These are phyloP conservation scores for Diospyros kaki DNA, from an alignment of 148 eudicot genomes.

Conservation along the genomic window DNA sequence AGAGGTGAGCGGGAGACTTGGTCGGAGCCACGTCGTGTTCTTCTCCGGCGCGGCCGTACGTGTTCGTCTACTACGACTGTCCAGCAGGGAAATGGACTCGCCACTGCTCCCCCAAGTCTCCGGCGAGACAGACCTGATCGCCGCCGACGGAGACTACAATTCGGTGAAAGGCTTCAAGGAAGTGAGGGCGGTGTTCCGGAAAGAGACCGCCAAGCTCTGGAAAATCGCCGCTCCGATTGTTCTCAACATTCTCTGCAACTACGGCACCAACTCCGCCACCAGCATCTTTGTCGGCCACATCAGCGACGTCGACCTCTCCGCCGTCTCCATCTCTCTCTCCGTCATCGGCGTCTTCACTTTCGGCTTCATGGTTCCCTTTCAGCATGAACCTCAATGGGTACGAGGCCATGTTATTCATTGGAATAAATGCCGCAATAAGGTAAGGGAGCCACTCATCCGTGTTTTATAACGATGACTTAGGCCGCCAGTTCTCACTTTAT, in stretches of 20 bases:
- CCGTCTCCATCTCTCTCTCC: conserved; percentile 47
- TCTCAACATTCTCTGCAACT: conserved; percentile 42
- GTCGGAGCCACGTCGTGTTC: too few species aligned
- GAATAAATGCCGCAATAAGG: too few species aligned
- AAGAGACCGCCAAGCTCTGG: conserved; percentile 54
- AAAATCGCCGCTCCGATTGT: conserved; percentile 50
- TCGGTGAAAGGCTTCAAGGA: conserved; percentile 27
- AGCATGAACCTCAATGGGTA: too few species aligned
- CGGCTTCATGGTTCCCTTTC: conserved; percentile 77
- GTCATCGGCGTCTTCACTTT: conserved; percentile 59
- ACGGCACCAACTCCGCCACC: conserved; percentile 38
- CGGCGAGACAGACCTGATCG: conserved; percentile 15
- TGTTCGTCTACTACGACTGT: too few species aligned
- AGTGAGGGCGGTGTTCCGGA: conserved; percentile 34
- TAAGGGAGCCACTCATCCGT: too few species aligned
- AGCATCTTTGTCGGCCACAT: conserved; percentile 63
- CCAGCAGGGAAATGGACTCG: conserved; percentile 19
- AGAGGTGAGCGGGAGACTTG: too few species aligned
- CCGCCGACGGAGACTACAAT: conserved; percentile 41
- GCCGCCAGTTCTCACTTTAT: too few species aligned
- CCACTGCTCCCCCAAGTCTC: conserved; percentile 34
- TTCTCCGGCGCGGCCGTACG: too few species aligned
- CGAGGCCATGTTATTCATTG: too few species aligned
- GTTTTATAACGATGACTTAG: too few species aligned
- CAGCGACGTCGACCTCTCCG: conserved; percentile 57